Percentiles rank a stretch among this genome's conserved stretches.
phyloP scores from a whole-genome alignment of 352 stramenopile species.

The Phytophthora chlamydospora region DNA sequence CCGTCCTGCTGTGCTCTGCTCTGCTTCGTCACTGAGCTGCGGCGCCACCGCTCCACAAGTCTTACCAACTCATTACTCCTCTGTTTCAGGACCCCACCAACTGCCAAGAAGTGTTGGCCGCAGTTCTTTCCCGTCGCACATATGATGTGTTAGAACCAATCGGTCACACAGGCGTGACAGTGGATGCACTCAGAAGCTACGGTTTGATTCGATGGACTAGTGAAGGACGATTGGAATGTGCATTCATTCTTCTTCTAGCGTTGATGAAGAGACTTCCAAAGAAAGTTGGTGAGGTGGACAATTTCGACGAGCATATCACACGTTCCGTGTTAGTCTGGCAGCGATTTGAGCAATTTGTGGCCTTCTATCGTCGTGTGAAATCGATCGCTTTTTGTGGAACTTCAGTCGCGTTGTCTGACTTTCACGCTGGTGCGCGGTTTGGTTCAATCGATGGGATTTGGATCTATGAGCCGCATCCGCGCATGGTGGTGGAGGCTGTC shows the following conservation, averaged over 20 bases:
- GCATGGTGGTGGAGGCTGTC: neutral
- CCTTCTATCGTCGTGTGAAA: constrained; percentile 21
- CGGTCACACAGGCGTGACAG: constrained; percentile 9
- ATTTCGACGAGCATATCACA: constrained; percentile 14
- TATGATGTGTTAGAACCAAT: neutral
- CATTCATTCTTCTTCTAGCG: constrained; percentile 22
- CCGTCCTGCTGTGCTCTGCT: too few species aligned
- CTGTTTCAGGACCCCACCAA: neutral
- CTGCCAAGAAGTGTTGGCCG: neutral
- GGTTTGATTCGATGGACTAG: constrained; percentile 24
- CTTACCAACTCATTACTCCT: too few species aligned
- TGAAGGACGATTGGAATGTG: constrained; percentile 19
- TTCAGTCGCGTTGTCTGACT: constrained; percentile 8
- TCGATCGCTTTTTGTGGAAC: constrained; percentile 24
- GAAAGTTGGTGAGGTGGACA: neutral
- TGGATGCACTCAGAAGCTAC: constrained; percentile 21
- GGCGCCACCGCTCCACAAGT: too few species aligned
- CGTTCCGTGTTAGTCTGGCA: constrained; percentile 16
- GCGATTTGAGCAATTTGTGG: constrained; percentile 28
- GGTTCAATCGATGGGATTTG: neutral
- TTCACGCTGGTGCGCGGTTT: constrained; percentile 15
- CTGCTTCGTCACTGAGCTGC: too few species aligned
- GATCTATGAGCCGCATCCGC: neutral
- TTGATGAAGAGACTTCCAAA: constrained; percentile 12
- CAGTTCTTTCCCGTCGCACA: constrained; percentile 2